A percentile compares a stretch with the other conserved stretches of the same genome.
phyloP scores from a whole-genome alignment of 495 filamentous ascomycete genomes.

The Aspergillus campestris region DNA sequence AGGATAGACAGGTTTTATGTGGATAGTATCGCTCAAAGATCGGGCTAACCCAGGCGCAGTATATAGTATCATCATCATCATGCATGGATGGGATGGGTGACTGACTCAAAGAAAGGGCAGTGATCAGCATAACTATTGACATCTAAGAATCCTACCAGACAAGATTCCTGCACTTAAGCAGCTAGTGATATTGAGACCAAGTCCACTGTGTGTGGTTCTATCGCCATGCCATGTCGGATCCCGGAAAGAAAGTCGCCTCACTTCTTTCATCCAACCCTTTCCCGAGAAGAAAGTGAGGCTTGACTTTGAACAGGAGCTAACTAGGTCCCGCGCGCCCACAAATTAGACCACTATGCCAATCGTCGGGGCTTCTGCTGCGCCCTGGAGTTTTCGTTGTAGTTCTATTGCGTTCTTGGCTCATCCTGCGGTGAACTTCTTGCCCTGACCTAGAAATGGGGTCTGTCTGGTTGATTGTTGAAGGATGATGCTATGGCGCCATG shows the following conservation, averaged over 20 bases:
- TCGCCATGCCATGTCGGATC: constrained; percentile 11
- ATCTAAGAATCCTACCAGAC: not conserved
- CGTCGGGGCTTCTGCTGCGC: not conserved
- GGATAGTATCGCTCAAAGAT: constrained; percentile 7
- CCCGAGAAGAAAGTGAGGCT: constrained; percentile 24
- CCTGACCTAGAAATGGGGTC: constrained; percentile 1
- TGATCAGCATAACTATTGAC: no score
- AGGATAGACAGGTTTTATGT: constrained; percentile 1
- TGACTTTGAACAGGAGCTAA: constrained; percentile 11
- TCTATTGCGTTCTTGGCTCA: constrained; percentile 11
- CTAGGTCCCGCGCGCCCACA: constrained; percentile 3
- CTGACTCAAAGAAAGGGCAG: no score
- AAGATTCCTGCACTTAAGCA: constrained; percentile 4
- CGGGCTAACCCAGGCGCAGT: constrained; percentile 1
- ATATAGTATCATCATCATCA: not conserved
- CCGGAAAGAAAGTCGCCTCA: constrained; percentile 29
- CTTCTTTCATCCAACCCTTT: constrained; percentile 37
- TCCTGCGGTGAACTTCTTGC: constrained; percentile 19
- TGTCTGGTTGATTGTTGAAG: constrained; percentile 14
- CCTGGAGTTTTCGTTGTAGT: constrained; percentile 7
- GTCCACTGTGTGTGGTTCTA: constrained; percentile 6
- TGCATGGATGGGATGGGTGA: not conserved
- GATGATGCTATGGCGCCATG: constrained; percentile 37
- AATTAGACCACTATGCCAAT: constrained; percentile 9
- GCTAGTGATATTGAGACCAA: not conserved